Conservation (phyloP, 352 stramenopile genomes). For the Phytophthora rubi region DNA sequence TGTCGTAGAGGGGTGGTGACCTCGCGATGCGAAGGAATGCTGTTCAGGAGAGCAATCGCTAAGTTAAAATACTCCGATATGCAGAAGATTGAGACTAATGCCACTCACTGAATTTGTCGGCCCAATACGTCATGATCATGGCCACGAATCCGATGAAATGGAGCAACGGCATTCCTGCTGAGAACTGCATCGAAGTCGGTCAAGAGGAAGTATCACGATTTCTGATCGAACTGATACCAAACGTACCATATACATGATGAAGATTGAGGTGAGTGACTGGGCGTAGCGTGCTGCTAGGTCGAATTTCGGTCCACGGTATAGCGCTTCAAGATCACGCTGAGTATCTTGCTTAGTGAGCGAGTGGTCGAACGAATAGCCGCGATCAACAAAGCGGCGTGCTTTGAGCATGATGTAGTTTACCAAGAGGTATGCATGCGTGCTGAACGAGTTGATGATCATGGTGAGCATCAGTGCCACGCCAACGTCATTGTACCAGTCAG, state of each 20-base stretch:
- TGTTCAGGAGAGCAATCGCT: slow-evolving; percentile 1
- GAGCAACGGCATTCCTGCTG: slow-evolving; percentile 80
- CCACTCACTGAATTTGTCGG: slow-evolving; percentile 84
- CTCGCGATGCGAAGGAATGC: slow-evolving; percentile 75
- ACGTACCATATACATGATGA: slow-evolving; percentile 81
- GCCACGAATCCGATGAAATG: slow-evolving; percentile 74
- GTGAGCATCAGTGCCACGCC: slow-evolving; percentile 84
- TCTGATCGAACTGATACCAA: neutral
- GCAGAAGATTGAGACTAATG: neutral
- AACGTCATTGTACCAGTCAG: slow-evolving; percentile 81
- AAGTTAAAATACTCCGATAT: neutral
- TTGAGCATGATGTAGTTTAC: slow-evolving; percentile 63
- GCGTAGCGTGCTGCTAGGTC: slow-evolving; percentile 76
- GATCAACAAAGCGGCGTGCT: slow-evolving; percentile 60
- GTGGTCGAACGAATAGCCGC: slow-evolving; percentile 68
- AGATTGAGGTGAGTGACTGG: slow-evolving; percentile 80
- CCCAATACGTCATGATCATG: slow-evolving; percentile 86
- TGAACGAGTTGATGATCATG: slow-evolving; percentile 85
- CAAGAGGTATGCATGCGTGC: slow-evolving; percentile 67
- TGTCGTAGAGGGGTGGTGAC: slow-evolving; percentile 76
- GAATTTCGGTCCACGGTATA: slow-evolving; percentile 83
- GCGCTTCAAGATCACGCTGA: slow-evolving; percentile 78
- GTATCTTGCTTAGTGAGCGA: slow-evolving; percentile 77
- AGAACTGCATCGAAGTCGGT: slow-evolving; percentile 54
- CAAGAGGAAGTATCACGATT: neutral